Base-by-base conservation (phyloP, 1,139 yeast species). In the Williopsis jadinii region DNA sequence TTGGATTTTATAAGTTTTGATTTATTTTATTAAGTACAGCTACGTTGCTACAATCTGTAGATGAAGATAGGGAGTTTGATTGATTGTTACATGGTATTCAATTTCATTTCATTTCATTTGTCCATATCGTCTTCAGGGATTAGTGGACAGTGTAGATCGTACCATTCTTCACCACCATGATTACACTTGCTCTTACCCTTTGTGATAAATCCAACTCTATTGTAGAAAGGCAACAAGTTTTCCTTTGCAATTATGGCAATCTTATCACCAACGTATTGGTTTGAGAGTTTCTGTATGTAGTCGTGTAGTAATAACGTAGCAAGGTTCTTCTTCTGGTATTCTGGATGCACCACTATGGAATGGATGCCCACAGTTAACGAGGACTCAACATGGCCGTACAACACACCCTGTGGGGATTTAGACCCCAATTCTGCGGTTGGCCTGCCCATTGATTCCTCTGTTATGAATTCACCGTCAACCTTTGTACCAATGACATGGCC, bases 401-500 rank as follows among this genome's bases (percentile, higher is more conserved):
- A 58, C 13, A 61, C 59, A 28, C 66, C 67, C 4, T 50, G 12
- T 3, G 34, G 30, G 40, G 50, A 19, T 5, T 49, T 43, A 9
- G 55, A 55, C 24, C 59, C 54, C 11, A 54, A 50, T 36, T 56
- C 61, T 24, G 61, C 41, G 19, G 55, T 60, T 3, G 90, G 85
- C 19, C 80, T 55, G 38, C 62, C 71, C 96, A 90, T 88, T 12
- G 83, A 65, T 36, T 71, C 76, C 37, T 76, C 77, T 10, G 86
- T 80, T 45, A 90, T 79, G 34, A 54, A 59, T 8, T 66, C 62
- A 13, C 63, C 67, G 41, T 65, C 63, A 42, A 79, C 79, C 62
- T 90, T 90, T 37, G 97, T 88, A 39, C 88, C 94, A 52, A 90
- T 65, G 36, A 92, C 74, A 56, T 86, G 95, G 9, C 90, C 97